Evolutionary conservation across 2,329 filamentous ascomycete genomes (phyloP).

Genomic region (Aspergillus felis): DNA sequence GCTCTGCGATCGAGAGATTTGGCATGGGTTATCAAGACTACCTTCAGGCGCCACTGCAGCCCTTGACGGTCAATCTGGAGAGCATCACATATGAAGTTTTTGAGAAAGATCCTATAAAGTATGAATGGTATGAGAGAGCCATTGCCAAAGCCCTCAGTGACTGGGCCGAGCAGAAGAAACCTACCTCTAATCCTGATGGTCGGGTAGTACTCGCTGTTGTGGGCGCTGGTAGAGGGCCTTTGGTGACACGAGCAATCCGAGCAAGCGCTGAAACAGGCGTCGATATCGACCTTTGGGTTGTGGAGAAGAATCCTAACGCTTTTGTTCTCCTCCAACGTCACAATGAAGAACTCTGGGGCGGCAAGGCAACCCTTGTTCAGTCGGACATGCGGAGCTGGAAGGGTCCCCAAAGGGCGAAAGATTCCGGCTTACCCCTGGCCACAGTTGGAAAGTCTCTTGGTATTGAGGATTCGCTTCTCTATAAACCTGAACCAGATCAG

Average conservation of each 20-base stretch:
- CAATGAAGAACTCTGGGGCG: constrained; percentile 76
- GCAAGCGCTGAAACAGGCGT: constrained; percentile 75
- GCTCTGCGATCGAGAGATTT: constrained; percentile 61
- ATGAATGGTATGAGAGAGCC: constrained; percentile 88
- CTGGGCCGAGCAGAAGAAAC: constrained; percentile 68
- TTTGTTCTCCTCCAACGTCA: constrained; percentile 88
- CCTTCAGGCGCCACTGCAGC: constrained; percentile 90
- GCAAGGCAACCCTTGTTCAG: constrained; percentile 80
- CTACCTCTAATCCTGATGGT: constrained; percentile 67
- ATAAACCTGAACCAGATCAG: constrained; percentile 17
- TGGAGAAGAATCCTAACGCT: constrained; percentile 98
- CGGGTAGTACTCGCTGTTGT: constrained; percentile 85
- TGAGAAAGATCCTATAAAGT: constrained; percentile 97
- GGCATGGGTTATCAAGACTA: constrained; percentile 83
- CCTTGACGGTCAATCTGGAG: constrained; percentile 91
- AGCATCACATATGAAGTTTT: constrained; percentile 98
- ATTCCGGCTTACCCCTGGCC: constrained; percentile 14
- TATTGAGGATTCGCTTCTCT: constrained; percentile 24
- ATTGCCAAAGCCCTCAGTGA: constrained; percentile 76
- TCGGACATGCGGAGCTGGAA: constrained; percentile 98
- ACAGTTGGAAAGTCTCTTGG: constrained; percentile 34
- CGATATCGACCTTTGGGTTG: constrained; percentile 78
- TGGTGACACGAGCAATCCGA: constrained; percentile 80
- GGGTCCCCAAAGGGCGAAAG: constrained; percentile 55
- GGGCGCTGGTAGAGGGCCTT: constrained; percentile 84